These are phyloP conservation scores for Lachnellula cervina DNA, from an alignment of 2,329 filamentous ascomycete species.

Conservation along the genomic window DNA sequence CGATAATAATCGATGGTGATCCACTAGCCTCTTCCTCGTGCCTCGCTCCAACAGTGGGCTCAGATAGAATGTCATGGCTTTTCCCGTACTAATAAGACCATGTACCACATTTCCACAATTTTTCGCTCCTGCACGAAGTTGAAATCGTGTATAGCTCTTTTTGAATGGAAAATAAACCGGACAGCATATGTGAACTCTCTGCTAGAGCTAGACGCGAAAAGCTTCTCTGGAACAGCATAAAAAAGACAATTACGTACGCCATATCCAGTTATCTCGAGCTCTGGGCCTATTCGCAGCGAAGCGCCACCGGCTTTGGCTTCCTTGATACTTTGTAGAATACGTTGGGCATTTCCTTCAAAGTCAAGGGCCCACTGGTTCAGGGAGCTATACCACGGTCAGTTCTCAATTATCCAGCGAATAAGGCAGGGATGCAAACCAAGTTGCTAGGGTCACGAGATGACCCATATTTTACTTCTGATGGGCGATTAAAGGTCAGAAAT, in stretches of 20 bases:
- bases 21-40: no score
- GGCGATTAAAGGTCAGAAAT: no score
- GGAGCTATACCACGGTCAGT: neutral
- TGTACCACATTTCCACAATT: no score
- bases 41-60: no score
- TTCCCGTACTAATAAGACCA: no score
- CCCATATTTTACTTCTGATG: no score
- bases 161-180: no score
- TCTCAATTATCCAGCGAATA: neutral
- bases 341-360: slow-evolving; percentile 52
- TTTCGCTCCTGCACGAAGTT: no score
- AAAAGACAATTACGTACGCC: slow-evolving; percentile 27
- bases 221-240: neutral
- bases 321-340: slow-evolving; percentile 53
- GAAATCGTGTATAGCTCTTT: neutral
- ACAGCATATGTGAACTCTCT: no score
- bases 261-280: slow-evolving; percentile 37
- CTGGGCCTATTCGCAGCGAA: slow-evolving; percentile 47
- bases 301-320: slow-evolving; percentile 49
- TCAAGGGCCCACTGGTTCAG: slow-evolving; percentile 31
- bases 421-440: neutral
- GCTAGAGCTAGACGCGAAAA: no score
- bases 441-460: slow-evolving; percentile 11
- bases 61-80: no score
- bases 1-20: no score